Evolutionary conservation across 163 green algal species (phyloP).

Genomic region (Scenedesmus sp.): DNA sequence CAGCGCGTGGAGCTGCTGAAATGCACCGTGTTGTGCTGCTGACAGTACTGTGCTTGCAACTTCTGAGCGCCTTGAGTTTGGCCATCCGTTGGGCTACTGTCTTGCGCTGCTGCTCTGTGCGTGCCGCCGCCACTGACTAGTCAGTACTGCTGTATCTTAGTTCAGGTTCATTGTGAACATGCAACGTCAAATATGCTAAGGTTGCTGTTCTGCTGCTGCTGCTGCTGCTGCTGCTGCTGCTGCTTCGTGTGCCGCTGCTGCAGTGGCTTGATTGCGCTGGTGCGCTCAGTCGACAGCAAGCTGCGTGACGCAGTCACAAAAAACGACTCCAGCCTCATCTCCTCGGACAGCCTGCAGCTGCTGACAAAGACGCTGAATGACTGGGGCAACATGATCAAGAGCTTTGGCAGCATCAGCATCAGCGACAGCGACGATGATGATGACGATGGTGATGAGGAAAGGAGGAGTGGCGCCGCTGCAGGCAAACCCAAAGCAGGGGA

Average conservation of each 20-base stretch:
- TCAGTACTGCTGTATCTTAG: no score
- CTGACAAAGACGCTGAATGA: conserved; percentile 26
- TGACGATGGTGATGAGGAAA: neutral
- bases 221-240: conserved; percentile 13
- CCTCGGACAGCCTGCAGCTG: conserved; percentile 9
- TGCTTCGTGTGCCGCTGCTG: neutral
- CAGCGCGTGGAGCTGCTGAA: no score
- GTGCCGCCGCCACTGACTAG: no score
- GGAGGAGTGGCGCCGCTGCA: no score
- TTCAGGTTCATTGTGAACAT: no score
- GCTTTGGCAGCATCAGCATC: conserved; percentile 8
- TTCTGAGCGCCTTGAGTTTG: neutral
- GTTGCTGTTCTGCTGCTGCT: neutral
- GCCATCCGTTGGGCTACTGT: neutral
- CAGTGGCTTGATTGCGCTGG: conserved; percentile 37
- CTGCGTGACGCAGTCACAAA: conserved; percentile 26
- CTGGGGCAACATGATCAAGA: conserved; percentile 27
- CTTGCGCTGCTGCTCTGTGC: no score
- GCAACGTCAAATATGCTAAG: neutral
- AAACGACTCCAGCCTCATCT: conserved; percentile 36
- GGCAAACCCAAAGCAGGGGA: neutral
- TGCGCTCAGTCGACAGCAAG: neutral
- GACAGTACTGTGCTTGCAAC: no score
- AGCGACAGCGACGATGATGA: neutral
- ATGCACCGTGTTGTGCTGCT: no score